A percentile compares a stretch with the other conserved stretches of the same genome.
phyloP scores from a whole-genome alignment of 1,284 basidiomycete species.

The Apiotrichum gamsii region DNA sequence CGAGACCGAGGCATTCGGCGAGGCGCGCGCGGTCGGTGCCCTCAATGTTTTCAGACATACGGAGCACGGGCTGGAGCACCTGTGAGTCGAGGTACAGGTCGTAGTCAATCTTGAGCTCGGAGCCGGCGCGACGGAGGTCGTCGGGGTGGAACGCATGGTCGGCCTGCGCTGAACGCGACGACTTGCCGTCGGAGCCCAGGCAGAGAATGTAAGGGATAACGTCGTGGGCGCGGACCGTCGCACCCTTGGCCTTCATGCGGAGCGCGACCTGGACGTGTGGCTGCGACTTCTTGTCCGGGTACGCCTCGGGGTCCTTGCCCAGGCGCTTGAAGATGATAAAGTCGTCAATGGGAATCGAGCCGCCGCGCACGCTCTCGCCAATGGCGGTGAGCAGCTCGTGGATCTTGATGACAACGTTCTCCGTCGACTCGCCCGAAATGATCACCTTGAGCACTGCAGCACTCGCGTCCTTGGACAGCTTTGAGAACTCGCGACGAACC shows the following conservation, averaged over 20 bases:
- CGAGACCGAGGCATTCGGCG: conserved; percentile 94
- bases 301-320: conserved; percentile 91
- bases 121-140: conserved; percentile 67
- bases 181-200: conserved; percentile 65
- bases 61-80: conserved; percentile 87
- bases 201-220: conserved; percentile 98
- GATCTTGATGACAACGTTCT: conserved; percentile 81
- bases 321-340: conserved; percentile 94
- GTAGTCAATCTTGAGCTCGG: conserved; percentile 61
- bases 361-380: conserved; percentile 67
- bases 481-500: conserved; percentile 95
- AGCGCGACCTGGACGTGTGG: conserved; percentile 97
- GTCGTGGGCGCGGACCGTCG: conserved; percentile 74
- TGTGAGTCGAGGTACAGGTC: conserved; percentile 89
- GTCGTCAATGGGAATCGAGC: conserved; percentile 76
- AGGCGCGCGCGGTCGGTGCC: conserved; percentile 86
- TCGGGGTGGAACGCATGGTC: conserved; percentile 91
- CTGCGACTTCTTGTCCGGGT: conserved; percentile 88
- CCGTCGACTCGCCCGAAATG: conserved; percentile 83
- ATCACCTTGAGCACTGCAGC: conserved; percentile 85
- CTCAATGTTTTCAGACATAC: conserved; percentile 92
- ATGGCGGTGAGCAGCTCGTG: conserved; percentile 81
- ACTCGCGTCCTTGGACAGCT: conserved; percentile 84
- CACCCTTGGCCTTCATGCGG: conserved; percentile 79
- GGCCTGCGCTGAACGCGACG: conserved; percentile 72